These are phyloP conservation scores for Cydonia oblonga DNA, from an alignment of 331 rosid genomes.

Conservation along the genomic window DNA sequence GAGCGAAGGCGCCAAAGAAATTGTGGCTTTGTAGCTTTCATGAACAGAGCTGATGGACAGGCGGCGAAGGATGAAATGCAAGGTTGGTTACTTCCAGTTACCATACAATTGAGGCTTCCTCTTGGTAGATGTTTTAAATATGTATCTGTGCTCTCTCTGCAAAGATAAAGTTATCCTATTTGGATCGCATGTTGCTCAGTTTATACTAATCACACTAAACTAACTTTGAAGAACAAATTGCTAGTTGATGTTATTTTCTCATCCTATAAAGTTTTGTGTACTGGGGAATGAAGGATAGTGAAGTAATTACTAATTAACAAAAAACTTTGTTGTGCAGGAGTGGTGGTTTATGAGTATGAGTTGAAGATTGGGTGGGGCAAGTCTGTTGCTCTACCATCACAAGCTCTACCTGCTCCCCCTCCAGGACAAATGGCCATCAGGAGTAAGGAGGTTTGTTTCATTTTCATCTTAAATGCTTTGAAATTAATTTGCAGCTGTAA, in stretches of 20 bases:
- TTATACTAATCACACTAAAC: neutral
- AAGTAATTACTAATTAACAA: neutral
- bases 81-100: constrained; percentile 38
- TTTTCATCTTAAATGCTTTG: neutral
- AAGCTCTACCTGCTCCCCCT: constrained; percentile 98
- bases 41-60: constrained; percentile 97
- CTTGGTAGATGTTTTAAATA: neutral
- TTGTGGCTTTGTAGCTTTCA: constrained; percentile 99
- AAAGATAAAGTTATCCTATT: neutral
- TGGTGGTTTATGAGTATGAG: constrained; percentile 94
- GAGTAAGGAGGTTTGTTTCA: constrained; percentile 83
- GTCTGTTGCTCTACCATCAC: constrained; percentile 96
- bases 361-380: constrained; percentile 99
- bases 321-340: constrained; percentile 50
- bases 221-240: neutral
- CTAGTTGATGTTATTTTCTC: neutral
- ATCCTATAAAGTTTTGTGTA: neutral
- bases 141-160: neutral
- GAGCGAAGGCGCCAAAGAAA: constrained; percentile 97
- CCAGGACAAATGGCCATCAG: constrained; percentile 99
- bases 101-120: neutral
- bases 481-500: neutral
- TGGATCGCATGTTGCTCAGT: neutral
- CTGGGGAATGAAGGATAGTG: neutral
- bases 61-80: constrained; percentile 99